Percentiles rank a stretch among this genome's conserved stretches.
phyloP scores from a whole-genome alignment of 768 basidiomycete genomes.

The Paxillus rubicundulus region DNA sequence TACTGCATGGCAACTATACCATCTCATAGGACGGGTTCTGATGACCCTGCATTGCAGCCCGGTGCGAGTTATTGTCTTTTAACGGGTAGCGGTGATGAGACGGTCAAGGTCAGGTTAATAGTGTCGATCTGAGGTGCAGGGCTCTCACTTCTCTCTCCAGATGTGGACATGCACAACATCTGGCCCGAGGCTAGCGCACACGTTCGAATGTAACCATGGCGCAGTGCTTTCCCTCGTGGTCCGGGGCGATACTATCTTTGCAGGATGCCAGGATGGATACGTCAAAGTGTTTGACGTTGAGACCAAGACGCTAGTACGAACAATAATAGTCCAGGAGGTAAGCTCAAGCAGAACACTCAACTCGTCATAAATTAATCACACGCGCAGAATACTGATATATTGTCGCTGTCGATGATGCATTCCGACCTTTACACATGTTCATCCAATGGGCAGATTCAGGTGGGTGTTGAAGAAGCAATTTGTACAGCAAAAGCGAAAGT shows the following conservation, averaged over 20 bases:
- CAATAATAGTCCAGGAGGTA: constrained; percentile 84
- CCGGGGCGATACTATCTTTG: constrained; percentile 79
- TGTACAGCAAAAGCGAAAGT: background rate
- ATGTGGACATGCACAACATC: constrained; percentile 59
- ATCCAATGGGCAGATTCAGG: constrained; percentile 70
- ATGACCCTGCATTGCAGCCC: constrained; percentile 23
- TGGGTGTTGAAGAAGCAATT: constrained; percentile 22
- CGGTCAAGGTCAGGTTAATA: constrained; percentile 62
- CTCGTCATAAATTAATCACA: background rate
- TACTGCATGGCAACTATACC: constrained; percentile 70
- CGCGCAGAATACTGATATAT: constrained; percentile 68
- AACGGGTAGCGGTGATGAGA: constrained; percentile 90
- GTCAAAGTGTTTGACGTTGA: constrained; percentile 91
- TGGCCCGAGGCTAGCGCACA: constrained; percentile 52
- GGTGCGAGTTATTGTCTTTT: constrained; percentile 50
- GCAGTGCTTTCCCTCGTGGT: constrained; percentile 81
- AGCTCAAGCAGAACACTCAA: constrained; percentile 2
- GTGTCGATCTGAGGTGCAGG: background rate
- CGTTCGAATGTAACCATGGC: constrained; percentile 70
- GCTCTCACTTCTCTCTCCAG: constrained; percentile 33
- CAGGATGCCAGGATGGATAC: constrained; percentile 91
- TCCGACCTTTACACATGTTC: constrained; percentile 64
- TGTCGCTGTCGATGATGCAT: constrained; percentile 73
- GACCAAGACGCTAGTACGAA: constrained; percentile 82
- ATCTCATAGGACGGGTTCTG: constrained; percentile 37